Base-by-base conservation (phyloP, 2,329 filamentous ascomycete genomes). In the Colletotrichum abscissum region DNA sequence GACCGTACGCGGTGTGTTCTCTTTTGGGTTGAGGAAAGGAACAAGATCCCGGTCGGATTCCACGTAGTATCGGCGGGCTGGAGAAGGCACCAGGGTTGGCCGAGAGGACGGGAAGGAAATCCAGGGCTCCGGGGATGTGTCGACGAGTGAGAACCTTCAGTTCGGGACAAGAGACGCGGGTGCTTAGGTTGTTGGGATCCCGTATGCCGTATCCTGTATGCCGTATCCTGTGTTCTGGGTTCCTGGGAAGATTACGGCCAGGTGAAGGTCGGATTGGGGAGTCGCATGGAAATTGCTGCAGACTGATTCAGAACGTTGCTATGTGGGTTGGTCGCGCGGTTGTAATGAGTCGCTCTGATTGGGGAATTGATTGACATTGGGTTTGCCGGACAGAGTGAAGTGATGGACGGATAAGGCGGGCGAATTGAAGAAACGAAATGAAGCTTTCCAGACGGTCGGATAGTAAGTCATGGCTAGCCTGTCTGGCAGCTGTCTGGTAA, bases 351-450 rank as follows among this genome's bases (percentile, higher is more conserved):
- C 33, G 26, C 16, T 42, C 59, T 63, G 24, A 67, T 69, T 58
- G 67, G 56, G 69, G 58, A 62, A 72, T 69, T 72, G 69, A 72
- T 72, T 72, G 66, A 55, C 65, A 72, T 69, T 55, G 52, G 30
- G 22, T 52, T 67, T 60, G 38, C 65, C 65, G 16, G 69, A 69
- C 65, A 46, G 30, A 59, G 59, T 63, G 35, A n/a, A 46, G 30
- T 55, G 54, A 59, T 59, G 49, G 65, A 46, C 38, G 65, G 59
- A 54, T 33, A 54, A n/a, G 59, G 42, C 65, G 69, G 69, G 38
- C 38, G 24, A 26, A 30, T 3, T 22, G n/a, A 54, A 38, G 69
- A 68, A 38, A 63, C 38, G 64, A 72, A 57, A 72, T 72, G 65
- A 72, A 67, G 52, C 12, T 63, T 63, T 63, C 58, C 58, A 59